phyloP scores from a whole-genome alignment of 75 land plant species.

The Picea glauca region DNA sequence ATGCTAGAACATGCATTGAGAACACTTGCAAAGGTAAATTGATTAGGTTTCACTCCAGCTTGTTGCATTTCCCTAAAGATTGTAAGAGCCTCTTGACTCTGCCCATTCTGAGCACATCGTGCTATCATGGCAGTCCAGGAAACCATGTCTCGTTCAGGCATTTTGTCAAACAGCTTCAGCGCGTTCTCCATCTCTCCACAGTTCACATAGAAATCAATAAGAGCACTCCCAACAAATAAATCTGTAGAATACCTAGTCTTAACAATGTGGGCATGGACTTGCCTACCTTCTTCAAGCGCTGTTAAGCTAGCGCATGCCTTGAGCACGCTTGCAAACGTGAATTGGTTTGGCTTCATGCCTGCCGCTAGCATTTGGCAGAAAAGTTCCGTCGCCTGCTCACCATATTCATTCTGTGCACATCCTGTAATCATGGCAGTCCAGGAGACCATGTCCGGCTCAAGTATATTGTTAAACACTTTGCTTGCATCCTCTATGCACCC shows the following conservation, averaged over 20 bases:
- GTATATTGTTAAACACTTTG: slow-evolving; percentile 4
- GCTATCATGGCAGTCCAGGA: slow-evolving; percentile 18
- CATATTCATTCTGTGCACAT: slow-evolving; percentile 13
- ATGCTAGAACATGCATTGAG: slow-evolving; percentile 21
- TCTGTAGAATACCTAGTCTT: neutral
- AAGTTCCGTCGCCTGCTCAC: slow-evolving; percentile 13
- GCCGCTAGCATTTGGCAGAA: slow-evolving; percentile 7
- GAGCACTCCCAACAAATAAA: neutral
- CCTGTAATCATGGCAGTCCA: slow-evolving; percentile 19
- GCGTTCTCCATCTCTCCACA: slow-evolving; percentile 11
- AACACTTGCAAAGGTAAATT: slow-evolving; percentile 15
- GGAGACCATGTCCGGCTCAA: slow-evolving; percentile 7
- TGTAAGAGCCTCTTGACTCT: slow-evolving; percentile 13
- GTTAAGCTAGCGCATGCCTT: neutral
- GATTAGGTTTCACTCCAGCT: slow-evolving; percentile 10
- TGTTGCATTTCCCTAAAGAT: slow-evolving; percentile 22
- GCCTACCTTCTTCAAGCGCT: slow-evolving; percentile 6
- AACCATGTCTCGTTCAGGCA: neutral
- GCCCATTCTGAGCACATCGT: slow-evolving; percentile 16
- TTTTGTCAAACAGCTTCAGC: slow-evolving; percentile 4
- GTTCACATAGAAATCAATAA: slow-evolving; percentile 10
- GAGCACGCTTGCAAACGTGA: slow-evolving; percentile 7
- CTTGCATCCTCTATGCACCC: slow-evolving; percentile 6
- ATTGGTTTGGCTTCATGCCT: slow-evolving; percentile 18
- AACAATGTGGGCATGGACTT: slow-evolving; percentile 11